Conservation (phyloP, 306 rosid genomes). For the Hippophae gyantsensis region DNA sequence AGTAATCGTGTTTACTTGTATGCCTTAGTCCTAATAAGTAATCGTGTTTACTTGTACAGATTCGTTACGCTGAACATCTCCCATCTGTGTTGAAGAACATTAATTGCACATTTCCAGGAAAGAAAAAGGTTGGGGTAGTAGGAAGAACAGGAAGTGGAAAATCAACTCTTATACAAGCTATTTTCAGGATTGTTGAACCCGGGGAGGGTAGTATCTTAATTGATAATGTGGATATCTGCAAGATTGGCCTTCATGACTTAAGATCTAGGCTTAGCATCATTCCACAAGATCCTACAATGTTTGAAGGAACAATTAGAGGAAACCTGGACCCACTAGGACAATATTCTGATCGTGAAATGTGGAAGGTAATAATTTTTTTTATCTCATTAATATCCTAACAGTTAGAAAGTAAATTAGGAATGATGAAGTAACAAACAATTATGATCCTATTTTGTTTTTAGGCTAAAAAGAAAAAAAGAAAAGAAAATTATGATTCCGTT, state of each 20-base stretch:
- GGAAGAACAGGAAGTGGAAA: constrained; percentile 98
- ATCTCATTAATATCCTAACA: neutral
- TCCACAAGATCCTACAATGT: constrained; percentile 87
- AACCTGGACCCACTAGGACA: constrained; percentile 68
- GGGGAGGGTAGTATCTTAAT: constrained; percentile 75
- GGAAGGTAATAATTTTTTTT: constrained; percentile 54
- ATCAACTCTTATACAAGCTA: constrained; percentile 88
- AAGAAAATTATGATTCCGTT: too few relatives aligned
- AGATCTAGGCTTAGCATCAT: constrained; percentile 88
- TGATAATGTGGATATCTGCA: constrained; percentile 62
- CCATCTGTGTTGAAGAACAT: constrained; percentile 75
- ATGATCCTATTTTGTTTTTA: neutral
- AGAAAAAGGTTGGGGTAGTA: constrained; percentile 80
- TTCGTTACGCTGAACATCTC: constrained; percentile 88
- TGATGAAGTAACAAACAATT: neutral
- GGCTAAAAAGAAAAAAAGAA: too few relatives aligned
- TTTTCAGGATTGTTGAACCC: constrained; percentile 85
- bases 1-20: constrained; percentile 2
- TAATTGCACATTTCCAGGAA: constrained; percentile 80
- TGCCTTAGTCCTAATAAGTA: neutral
- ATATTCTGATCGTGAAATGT: constrained; percentile 55
- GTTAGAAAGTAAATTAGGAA: neutral
- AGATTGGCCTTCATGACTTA: constrained; percentile 84
- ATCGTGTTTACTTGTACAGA: constrained; percentile 30
- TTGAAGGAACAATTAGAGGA: constrained; percentile 87